Percentiles rank a stretch among this genome's conserved stretches.
phyloP scores from a whole-genome alignment of 1,284 basidiomycete species.

The Microbotryomycetes sp. region DNA sequence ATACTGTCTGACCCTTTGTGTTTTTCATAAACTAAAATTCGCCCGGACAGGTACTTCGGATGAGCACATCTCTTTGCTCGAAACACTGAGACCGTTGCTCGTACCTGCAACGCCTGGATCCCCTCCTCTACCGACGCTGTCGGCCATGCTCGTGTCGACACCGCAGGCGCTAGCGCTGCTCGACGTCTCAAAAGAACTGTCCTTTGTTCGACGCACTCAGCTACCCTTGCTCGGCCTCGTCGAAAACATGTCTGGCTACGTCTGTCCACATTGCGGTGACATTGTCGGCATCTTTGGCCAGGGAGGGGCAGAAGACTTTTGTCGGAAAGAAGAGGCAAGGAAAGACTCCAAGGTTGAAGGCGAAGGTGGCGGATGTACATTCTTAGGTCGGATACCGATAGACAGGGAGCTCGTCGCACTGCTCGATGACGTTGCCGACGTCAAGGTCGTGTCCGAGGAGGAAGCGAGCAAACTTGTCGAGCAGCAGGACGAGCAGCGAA shows the following conservation, averaged over 20 bases:
- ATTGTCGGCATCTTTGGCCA: slow-evolving; percentile 91
- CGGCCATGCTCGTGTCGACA: slow-evolving; percentile 85
- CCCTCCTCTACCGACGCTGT: slow-evolving; percentile 39
- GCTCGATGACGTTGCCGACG: slow-evolving; percentile 61
- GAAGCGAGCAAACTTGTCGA: background rate
- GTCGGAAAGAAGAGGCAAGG: slow-evolving; percentile 25
- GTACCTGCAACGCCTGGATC: slow-evolving; percentile 8
- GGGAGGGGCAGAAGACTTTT: slow-evolving; percentile 71
- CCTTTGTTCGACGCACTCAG: slow-evolving; percentile 79
- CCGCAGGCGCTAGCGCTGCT: slow-evolving; percentile 93
- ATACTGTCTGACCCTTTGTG: background rate
- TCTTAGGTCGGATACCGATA: slow-evolving; percentile 86
- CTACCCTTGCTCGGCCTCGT: slow-evolving; percentile 89
- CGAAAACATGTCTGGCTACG: slow-evolving; percentile 99
- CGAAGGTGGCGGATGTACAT: slow-evolving; percentile 54
- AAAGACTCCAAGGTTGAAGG: slow-evolving; percentile 16
- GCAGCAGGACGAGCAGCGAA: background rate
- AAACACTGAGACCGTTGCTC: slow-evolving; percentile 75
- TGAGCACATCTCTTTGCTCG: slow-evolving; percentile 91
- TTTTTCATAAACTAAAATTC: background rate
- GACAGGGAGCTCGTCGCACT: slow-evolving; percentile 85
- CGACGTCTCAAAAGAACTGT: slow-evolving; percentile 91
- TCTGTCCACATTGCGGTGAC: slow-evolving; percentile 76
- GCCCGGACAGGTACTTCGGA: slow-evolving; percentile 75
- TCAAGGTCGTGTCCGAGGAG: slow-evolving; percentile 6